Conservation (phyloP, 2,329 filamentous ascomycete genomes). For the Diaporthe helianthi region DNA sequence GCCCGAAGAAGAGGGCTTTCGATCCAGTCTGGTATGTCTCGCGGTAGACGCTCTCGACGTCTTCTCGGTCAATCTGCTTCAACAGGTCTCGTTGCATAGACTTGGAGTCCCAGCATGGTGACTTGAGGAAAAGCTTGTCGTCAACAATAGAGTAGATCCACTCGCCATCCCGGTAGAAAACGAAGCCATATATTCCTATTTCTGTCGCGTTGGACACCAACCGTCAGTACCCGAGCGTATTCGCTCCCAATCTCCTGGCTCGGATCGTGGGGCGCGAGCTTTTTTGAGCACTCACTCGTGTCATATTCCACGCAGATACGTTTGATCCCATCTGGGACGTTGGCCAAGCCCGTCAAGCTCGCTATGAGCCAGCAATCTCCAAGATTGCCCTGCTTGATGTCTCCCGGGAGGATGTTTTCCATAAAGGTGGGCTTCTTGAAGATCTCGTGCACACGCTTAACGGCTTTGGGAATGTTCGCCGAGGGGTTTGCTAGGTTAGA, state of each 20-base stretch:
- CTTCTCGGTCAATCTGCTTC: slow-evolving; percentile 76
- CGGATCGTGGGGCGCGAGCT: slow-evolving; percentile 45
- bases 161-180: slow-evolving; percentile 86
- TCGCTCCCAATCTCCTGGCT: slow-evolving; percentile 36
- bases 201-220: slow-evolving; percentile 47
- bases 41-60: slow-evolving; percentile 69
- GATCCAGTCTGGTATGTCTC: slow-evolving; percentile 77
- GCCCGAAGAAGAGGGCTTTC: slow-evolving; percentile 77
- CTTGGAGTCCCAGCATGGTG: slow-evolving; percentile 81
- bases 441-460: slow-evolving; percentile 77
- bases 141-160: slow-evolving; percentile 94
- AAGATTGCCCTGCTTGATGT: slow-evolving; percentile 78
- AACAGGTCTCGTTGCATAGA: slow-evolving; percentile 77
- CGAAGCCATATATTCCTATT: slow-evolving; percentile 88
- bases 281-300: slow-evolving; percentile 48
- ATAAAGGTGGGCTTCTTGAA: slow-evolving; percentile 77
- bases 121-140: slow-evolving; percentile 86
- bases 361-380: slow-evolving; percentile 89
- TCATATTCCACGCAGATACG: slow-evolving; percentile 79
- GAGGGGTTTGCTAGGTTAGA: slow-evolving; percentile 54
- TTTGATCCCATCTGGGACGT: slow-evolving; percentile 73
- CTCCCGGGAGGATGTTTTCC: slow-evolving; percentile 69
- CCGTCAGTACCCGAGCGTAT: neutral
- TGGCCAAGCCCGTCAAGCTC: slow-evolving; percentile 77
- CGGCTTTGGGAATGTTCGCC: slow-evolving; percentile 70